Conservation (phyloP, 495 filamentous ascomycete species). For the Pseudotulostoma volvatum region DNA sequence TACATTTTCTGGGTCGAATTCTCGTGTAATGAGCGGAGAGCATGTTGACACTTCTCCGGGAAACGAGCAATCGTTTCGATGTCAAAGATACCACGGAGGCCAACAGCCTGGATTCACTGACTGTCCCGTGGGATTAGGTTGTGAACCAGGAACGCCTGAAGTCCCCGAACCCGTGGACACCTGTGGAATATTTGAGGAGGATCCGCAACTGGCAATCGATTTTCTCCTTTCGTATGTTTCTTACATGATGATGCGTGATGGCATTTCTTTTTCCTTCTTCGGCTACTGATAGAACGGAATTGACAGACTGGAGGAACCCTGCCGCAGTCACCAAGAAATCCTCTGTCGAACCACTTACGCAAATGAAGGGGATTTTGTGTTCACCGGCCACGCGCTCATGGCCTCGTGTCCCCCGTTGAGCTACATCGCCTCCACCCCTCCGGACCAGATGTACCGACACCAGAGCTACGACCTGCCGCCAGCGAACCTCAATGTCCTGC, state of each 20-base stretch:
- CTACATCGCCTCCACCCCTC: conserved; percentile 28
- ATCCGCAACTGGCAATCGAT: conserved; percentile 69
- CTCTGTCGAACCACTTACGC: conserved; percentile 32
- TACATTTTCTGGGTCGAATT: conserved; percentile 21
- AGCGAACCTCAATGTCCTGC: conserved; percentile 57
- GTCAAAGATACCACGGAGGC: conserved; percentile 16
- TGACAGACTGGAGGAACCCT: conserved; percentile 90
- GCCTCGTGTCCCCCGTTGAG: conserved; percentile 60
- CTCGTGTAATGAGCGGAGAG: conserved; percentile 18
- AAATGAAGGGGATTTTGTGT: conserved; percentile 33
- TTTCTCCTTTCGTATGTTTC: conserved; percentile 95
- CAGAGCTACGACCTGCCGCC: conserved; percentile 40
- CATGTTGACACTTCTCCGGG: conserved; percentile 21
- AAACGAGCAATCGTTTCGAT: conserved; percentile 16
- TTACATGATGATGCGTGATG: too few species aligned
- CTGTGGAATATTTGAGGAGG: conserved; percentile 53
- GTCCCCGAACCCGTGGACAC: conserved; percentile 15
- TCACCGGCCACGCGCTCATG: conserved; percentile 81
- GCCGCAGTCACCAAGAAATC: conserved; percentile 83
- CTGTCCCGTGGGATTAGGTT: conserved; percentile 13
- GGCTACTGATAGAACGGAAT: too few species aligned
- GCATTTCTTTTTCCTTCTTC: conserved; percentile 3
- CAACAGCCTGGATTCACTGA: conserved; percentile 8
- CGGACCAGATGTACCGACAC: conserved; percentile 25
- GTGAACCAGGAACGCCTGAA: conserved; percentile 11